These are phyloP conservation scores for Talaromyces sp. DNA, from an alignment of 2,329 filamentous ascomycete species.

Conservation along the genomic window DNA sequence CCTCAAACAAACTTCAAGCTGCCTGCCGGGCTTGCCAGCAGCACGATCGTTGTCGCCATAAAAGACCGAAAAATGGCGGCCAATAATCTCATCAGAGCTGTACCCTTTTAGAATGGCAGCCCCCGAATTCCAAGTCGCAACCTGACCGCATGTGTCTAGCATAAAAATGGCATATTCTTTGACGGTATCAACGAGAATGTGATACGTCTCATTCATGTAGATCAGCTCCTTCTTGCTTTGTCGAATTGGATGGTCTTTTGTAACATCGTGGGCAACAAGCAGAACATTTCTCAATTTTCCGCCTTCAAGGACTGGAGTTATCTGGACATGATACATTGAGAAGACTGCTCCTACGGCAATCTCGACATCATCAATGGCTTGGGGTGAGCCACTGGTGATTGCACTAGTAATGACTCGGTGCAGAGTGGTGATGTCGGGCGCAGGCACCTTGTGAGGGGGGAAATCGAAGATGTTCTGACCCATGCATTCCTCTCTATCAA, in stretches of 20 bases:
- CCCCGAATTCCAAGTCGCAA: slow-evolving; percentile 54
- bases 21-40: slow-evolving; percentile 45
- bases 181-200: slow-evolving; percentile 56
- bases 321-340: slow-evolving; percentile 25
- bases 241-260: slow-evolving; percentile 25
- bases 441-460: slow-evolving; percentile 25
- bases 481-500: slow-evolving; percentile 28
- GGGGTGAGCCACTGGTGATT: slow-evolving; percentile 27
- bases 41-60: slow-evolving; percentile 49
- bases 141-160: slow-evolving; percentile 50
- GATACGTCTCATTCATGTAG: slow-evolving; percentile 51
- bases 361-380: slow-evolving; percentile 25
- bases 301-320: slow-evolving; percentile 39
- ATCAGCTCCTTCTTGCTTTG: slow-evolving; percentile 23
- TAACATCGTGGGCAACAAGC: slow-evolving; percentile 37
- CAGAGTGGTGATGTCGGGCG: slow-evolving; percentile 30
- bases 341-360: slow-evolving; percentile 7
- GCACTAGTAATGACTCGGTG: slow-evolving; percentile 33
- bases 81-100: slow-evolving; percentile 48
- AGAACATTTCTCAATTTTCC: slow-evolving; percentile 35
- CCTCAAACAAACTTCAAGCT: slow-evolving; percentile 48
- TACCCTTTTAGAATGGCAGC: slow-evolving; percentile 54
- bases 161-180: slow-evolving; percentile 61
- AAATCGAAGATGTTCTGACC: slow-evolving; percentile 36
- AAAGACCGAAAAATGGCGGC: slow-evolving; percentile 54